Conservation (phyloP, 306 rosid genomes). For the Heteromeles arbutifolia region DNA sequence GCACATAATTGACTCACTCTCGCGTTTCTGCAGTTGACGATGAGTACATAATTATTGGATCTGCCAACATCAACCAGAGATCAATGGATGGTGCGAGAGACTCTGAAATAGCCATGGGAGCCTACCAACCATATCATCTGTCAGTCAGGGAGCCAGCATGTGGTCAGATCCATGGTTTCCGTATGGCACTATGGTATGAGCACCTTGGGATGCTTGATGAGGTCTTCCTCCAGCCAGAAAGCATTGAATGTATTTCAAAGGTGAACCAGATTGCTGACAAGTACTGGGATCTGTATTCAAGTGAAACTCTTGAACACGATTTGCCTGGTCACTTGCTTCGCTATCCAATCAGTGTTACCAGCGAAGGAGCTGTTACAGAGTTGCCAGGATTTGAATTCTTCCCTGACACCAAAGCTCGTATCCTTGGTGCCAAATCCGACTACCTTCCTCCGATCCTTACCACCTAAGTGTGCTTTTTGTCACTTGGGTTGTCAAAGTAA, state of each 20-base stretch:
- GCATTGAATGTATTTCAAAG: constrained; percentile 25
- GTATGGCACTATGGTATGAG: constrained; percentile 42
- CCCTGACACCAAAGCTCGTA: constrained; percentile 45
- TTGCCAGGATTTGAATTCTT: constrained; percentile 35
- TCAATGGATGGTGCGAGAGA: constrained; percentile 50
- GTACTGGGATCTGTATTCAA: constrained; percentile 46
- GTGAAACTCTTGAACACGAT: constrained; percentile 30
- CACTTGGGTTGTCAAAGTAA: background rate
- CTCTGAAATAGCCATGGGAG: constrained; percentile 54
- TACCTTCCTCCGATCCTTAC: constrained; percentile 46
- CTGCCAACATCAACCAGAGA: constrained; percentile 51
- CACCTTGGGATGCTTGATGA: constrained; percentile 45
- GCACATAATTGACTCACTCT: background rate
- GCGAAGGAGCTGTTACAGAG: constrained; percentile 22
- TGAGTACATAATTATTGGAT: constrained; percentile 50
- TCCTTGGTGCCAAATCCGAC: constrained; percentile 37
- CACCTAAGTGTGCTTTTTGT: constrained; percentile 5
- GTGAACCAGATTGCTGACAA: constrained; percentile 44
- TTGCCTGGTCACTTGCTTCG: constrained; percentile 47
- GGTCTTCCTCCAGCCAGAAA: constrained; percentile 36
- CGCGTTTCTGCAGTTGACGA: constrained; percentile 31
- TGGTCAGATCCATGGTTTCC: constrained; percentile 49
- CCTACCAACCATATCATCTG: constrained; percentile 38
- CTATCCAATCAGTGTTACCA: constrained; percentile 31
- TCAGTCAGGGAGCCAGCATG: constrained; percentile 37